phyloP scores from a whole-genome alignment of 169 alveolate genomes.

The Eimeria brunetti region DNA sequence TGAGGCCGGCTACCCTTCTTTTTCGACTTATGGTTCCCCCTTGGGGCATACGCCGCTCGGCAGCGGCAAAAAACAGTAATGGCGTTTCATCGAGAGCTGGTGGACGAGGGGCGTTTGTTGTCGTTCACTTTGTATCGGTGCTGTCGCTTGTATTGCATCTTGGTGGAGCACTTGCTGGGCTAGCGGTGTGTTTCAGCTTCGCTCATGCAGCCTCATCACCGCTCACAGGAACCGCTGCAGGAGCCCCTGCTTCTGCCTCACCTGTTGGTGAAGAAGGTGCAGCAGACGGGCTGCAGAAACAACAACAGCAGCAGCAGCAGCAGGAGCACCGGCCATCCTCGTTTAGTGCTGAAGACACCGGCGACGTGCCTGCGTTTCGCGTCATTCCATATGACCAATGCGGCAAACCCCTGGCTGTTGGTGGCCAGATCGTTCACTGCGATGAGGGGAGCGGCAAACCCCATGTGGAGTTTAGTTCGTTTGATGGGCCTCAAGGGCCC shows the following conservation, averaged over 20 bases:
- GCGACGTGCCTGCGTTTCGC: background rate
- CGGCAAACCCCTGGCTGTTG: constrained; percentile 36
- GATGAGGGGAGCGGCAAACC: constrained; percentile 1
- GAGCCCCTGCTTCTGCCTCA: background rate
- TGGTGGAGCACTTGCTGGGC: background rate
- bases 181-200: background rate
- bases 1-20: background rate
- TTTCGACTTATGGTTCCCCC: constrained; percentile 24
- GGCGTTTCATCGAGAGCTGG: background rate
- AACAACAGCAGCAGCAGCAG: background rate
- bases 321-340: background rate
- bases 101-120: background rate
- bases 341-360: background rate
- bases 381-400: background rate
- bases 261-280: background rate
- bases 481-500: constrained; percentile 36
- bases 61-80: constrained; percentile 2
- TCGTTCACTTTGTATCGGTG: background rate
- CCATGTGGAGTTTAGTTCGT: background rate
- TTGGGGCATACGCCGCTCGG: constrained; percentile 12
- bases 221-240: background rate
- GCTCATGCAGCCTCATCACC: background rate
- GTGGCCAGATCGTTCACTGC: constrained; percentile 35
- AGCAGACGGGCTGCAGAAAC: too few species aligned
- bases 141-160: background rate